Percentiles rank a stretch among this genome's conserved stretches.
These are phyloP conservation scores for Salix koriyanagi DNA, from an alignment of 345 rosid species.

Conservation along the genomic window DNA sequence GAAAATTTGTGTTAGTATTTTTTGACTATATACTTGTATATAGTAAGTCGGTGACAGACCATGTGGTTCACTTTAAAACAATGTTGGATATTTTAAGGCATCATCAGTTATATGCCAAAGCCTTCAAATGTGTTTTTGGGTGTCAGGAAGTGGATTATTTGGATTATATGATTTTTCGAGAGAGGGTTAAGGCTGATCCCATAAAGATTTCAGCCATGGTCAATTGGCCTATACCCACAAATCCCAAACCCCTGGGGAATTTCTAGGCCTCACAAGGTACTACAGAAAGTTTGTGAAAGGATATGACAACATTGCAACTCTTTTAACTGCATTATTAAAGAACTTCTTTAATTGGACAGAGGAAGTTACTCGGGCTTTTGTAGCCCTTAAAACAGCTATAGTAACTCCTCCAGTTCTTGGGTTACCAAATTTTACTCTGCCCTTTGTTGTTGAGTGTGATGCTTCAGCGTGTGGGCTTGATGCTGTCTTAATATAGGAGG, in stretches of 20 bases:
- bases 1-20: too few species aligned
- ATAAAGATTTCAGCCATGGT: neutral
- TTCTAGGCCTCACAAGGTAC: neutral
- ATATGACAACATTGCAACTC: neutral
- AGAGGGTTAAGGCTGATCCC: neutral
- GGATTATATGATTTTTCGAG: neutral
- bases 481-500: neutral
- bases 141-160: neutral
- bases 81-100: too few species aligned
- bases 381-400: neutral
- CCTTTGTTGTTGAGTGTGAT: neutral
- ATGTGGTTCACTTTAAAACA: neutral
- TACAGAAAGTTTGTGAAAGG: neutral
- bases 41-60: neutral
- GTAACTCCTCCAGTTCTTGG: neutral
- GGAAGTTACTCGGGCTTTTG: too few species aligned
- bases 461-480: neutral
- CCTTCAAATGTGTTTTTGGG: neutral
- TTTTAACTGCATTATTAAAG: neutral
- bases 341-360: neutral
- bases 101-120: neutral
- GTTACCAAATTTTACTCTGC: neutral
- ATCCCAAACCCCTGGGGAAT: neutral
- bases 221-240: neutral
- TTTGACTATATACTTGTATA: neutral